Evolutionary conservation across 164 flowering plant genomes (phyloP), one percentile per base, ranked within the genome.

Genomic region (Vitis vinifera): DNA sequence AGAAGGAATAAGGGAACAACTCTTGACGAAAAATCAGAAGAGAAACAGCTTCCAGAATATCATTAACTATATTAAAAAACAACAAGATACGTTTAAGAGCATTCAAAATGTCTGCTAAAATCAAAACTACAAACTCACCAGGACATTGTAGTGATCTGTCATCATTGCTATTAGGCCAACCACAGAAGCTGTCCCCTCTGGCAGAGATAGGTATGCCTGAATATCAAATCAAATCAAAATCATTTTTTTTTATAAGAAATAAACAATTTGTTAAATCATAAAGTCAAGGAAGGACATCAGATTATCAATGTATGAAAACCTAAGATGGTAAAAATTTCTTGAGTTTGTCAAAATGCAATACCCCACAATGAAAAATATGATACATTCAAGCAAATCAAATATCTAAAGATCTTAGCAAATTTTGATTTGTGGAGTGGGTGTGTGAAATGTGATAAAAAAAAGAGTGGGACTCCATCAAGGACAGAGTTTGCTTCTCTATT

Each of bases 161-260:
- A 96, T 92, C 99, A 96, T 89, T 19, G 99, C 99, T 65, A 80
- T 87, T 16, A 96, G 76, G 68, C 99, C 99, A 77, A 82, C 90
- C 56, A 88, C 98, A 59, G 99, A 92, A 72, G 97, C 97, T 14
- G 87, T 86, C 53, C 97, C 98, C 80, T 96, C 97, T 55, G 99
- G 98, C 62, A 96, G 87, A 49, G 99, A 93, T 66, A 96, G 81
- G 78, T 93, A 96, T 59, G 98, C 97, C 99, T 96, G 90, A 75
- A 37, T 37, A 37, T 37, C 44, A 37, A 14, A 63, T 3, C 4
- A 80, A 80, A 59, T 5, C 16, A 10, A 70, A 62, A 52, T 23
- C 2, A 64, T n/a, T 37, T 31, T 31, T 31, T 37, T 37, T 37
- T 37, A 37, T 37, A 3, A 37, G 44, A 37, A 37, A 37, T 37